Evolutionary conservation across 1,284 basidiomycete genomes (phyloP).

Genomic region (Leccinum griseonigrum): DNA sequence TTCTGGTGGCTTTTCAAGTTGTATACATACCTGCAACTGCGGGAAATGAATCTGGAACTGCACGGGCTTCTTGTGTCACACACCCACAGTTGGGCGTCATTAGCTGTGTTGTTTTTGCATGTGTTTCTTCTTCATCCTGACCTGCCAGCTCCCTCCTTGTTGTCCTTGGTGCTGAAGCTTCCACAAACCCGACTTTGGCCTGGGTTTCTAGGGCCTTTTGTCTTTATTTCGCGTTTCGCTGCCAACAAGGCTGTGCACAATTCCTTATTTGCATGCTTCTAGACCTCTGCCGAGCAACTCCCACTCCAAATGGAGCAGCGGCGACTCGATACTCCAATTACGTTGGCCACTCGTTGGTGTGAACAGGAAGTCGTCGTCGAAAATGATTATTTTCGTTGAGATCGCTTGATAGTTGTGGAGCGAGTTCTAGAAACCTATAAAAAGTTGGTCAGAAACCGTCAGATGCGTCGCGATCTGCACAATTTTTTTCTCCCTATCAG

Average conservation of each 20-base stretch:
- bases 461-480: background rate
- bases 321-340: conserved; percentile 70
- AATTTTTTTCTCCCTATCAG: background rate
- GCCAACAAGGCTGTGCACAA: conserved; percentile 45
- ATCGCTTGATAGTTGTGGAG: conserved; percentile 52
- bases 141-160: conserved; percentile 72
- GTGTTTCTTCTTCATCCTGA: conserved; percentile 65
- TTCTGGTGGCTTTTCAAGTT: conserved; percentile 40
- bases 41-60: conserved; percentile 12
- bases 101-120: conserved; percentile 69
- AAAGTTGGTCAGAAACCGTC: conserved; percentile 47
- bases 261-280: conserved; percentile 63
- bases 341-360: conserved; percentile 57
- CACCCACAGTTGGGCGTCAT: conserved; percentile 49
- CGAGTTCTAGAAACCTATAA: conserved; percentile 49
- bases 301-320: conserved; percentile 46
- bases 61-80: conserved; percentile 16
- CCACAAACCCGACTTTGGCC: conserved; percentile 34
- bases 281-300: conserved; percentile 59
- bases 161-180: conserved; percentile 49
- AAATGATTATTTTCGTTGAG: conserved; percentile 52
- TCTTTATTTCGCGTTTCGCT: conserved; percentile 46
- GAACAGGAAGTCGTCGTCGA: conserved; percentile 64
- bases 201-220: conserved; percentile 55
- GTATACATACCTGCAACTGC: conserved; percentile 41